These are phyloP conservation scores for Dittrichia graveolens DNA, from an alignment of 129 eudicot species.

Conservation along the genomic window DNA sequence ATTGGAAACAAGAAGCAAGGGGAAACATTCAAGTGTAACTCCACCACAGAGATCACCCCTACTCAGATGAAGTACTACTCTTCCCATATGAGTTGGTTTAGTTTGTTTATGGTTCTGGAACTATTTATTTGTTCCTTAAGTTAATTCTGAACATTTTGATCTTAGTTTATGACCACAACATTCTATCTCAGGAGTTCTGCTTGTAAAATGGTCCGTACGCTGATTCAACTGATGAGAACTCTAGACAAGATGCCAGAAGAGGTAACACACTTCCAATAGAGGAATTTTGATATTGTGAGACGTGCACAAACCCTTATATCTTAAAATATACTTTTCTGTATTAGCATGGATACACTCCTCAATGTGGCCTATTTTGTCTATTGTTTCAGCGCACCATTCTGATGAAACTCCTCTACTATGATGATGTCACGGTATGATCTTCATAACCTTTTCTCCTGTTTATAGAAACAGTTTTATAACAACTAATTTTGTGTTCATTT, in stretches of 20 bases:
- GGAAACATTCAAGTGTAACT: constrained; percentile 76
- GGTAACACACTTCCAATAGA: constrained; percentile 39
- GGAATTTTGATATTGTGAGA: constrained; percentile 13
- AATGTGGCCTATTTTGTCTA: background rate
- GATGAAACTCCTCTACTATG: constrained; percentile 93
- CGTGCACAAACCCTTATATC: background rate
- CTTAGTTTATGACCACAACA: constrained; percentile 4
- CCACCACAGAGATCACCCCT: constrained; percentile 80
- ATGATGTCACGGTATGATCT: constrained; percentile 91
- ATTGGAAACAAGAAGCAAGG: constrained; percentile 83
- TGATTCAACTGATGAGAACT: constrained; percentile 94
- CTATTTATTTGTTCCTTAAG: constrained; percentile 1
- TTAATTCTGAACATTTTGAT: background rate
- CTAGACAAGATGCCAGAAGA: constrained; percentile 99
- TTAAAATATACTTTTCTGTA: background rate
- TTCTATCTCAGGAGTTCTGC: constrained; percentile 78
- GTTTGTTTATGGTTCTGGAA: constrained; percentile 9
- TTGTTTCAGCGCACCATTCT: constrained; percentile 88
- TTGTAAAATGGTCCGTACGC: constrained; percentile 93
- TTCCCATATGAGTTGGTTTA: constrained; percentile 22
- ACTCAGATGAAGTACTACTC: constrained; percentile 80
- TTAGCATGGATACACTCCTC: too few relatives aligned
- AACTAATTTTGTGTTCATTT: constrained; percentile 1
- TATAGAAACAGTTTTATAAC: constrained; percentile 12
- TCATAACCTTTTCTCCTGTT: constrained; percentile 23